Evolutionary conservation across 495 filamentous ascomycete species (phyloP).

Genomic region (Bryoglossum gracile): DNA sequence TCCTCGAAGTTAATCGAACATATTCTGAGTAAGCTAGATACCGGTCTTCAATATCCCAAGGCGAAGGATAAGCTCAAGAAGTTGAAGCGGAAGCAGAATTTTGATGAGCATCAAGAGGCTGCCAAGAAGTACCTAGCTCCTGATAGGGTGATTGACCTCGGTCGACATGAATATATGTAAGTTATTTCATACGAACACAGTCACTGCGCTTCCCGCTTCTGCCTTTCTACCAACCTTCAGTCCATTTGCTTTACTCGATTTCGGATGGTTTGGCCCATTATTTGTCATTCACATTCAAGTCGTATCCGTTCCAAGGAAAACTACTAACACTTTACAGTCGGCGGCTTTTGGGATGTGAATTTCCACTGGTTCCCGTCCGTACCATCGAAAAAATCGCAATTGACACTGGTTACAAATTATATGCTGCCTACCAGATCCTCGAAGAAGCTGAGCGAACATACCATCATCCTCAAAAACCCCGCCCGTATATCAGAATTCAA

Average conservation of each 20-base stretch:
- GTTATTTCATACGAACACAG: no score
- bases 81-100: constrained; percentile 30
- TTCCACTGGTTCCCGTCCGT: constrained; percentile 35
- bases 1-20: constrained; percentile 33
- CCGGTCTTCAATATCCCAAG: constrained; percentile 38
- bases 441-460: constrained; percentile 32
- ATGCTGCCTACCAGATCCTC: constrained; percentile 36
- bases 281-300: background rate
- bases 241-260: background rate
- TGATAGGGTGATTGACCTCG: constrained; percentile 17
- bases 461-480: constrained; percentile 18
- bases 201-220: background rate
- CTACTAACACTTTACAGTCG: constrained; percentile 24
- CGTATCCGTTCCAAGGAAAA: background rate
- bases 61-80: constrained; percentile 35
- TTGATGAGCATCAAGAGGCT: constrained; percentile 31
- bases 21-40: constrained; percentile 35
- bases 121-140: constrained; percentile 28
- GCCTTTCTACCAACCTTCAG: background rate
- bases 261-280: background rate
- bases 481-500: constrained; percentile 28
- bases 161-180: constrained; percentile 10
- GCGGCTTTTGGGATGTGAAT: constrained; percentile 39
- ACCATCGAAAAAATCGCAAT: constrained; percentile 41
- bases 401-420: constrained; percentile 34